These are phyloP conservation scores for Saposhnikovia divaricata DNA, from an alignment of 129 eudicot species.

Conservation along the genomic window DNA sequence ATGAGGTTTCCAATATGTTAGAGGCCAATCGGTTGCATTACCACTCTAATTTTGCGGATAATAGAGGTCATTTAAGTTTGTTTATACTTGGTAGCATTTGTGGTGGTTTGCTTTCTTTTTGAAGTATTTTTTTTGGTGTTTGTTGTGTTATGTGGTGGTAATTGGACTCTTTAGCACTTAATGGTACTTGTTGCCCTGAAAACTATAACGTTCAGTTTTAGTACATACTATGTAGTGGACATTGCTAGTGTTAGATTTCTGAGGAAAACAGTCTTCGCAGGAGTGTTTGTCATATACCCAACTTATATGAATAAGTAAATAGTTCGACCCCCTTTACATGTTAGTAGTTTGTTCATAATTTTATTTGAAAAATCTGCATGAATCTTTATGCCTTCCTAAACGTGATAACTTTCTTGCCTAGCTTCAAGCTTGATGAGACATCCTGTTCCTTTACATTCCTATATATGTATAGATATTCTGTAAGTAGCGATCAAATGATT, in stretches of 20 bases:
- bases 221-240: neutral
- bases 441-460: neutral
- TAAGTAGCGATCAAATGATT: too few species aligned
- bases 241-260: neutral
- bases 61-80: conserved; percentile 33
- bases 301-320: neutral
- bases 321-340: neutral
- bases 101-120: too few species aligned
- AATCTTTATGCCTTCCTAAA: neutral
- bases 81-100: too few species aligned
- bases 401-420: neutral
- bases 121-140: neutral
- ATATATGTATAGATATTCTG: neutral
- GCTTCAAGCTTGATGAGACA: neutral
- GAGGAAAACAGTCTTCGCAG: neutral
- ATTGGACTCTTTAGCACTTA: too few species aligned
- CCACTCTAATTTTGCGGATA: conserved; percentile 93
- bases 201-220: neutral
- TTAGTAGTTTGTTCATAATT: neutral
- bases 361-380: neutral
- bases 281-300: neutral
- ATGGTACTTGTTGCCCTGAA: neutral
- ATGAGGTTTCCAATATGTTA: conserved; percentile 87
- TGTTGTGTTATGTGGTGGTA: neutral
- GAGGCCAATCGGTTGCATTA: conserved; percentile 94